Percentiles rank a stretch among this genome's conserved stretches.
Conservation (phyloP, 345 rosid species). For the Populus simonii region DNA sequence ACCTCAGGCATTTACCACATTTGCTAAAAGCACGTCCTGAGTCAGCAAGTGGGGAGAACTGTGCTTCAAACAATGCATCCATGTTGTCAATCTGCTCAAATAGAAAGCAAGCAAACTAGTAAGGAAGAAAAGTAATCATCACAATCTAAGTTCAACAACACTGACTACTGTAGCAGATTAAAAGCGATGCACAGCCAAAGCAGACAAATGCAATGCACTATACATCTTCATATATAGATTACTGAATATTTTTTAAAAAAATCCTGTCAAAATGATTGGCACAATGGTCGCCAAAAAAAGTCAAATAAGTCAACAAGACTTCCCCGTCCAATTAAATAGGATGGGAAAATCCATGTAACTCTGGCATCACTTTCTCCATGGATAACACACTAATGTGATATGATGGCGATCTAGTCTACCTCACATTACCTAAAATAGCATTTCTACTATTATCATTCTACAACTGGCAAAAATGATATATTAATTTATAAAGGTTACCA, state of each 20-base stretch:
- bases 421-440: no score
- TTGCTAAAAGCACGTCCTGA: slow-evolving; percentile 83
- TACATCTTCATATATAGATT: not conserved
- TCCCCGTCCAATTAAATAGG: no score
- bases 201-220: not conserved
- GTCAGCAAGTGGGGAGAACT: slow-evolving; percentile 82
- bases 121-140: not conserved
- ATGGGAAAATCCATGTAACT: no score
- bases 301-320: no score
- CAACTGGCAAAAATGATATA: no score
- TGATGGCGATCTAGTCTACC: no score
- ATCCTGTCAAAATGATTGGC: no score
- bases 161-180: not conserved
- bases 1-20: slow-evolving; percentile 95
- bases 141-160: not conserved
- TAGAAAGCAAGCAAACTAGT: not conserved
- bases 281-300: no score
- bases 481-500: no score
- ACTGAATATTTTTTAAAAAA: not conserved
- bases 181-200: not conserved
- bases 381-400: no score
- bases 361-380: no score
- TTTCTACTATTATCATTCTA: no score
- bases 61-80: slow-evolving; percentile 95
- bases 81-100: slow-evolving; percentile 71